Evolutionary conservation across 306 rosid genomes (phyloP).

Genomic region (Cajanus cajan): DNA sequence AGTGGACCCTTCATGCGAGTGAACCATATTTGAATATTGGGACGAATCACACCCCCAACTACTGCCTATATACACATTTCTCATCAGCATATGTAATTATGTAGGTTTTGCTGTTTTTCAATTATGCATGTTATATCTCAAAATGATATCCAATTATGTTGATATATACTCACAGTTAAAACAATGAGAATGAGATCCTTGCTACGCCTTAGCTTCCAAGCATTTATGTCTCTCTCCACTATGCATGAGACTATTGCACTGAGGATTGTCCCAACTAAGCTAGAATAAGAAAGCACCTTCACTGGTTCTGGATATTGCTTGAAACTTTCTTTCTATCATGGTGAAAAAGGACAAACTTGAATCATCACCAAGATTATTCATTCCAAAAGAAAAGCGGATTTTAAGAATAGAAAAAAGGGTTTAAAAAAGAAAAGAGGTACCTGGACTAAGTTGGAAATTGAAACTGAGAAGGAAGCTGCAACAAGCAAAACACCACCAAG

Average conservation of each 20-base stretch:
- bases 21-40: slow-evolving; percentile 40
- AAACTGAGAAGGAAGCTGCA: slow-evolving; percentile 55
- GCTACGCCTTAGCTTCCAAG: slow-evolving; percentile 37
- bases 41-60: slow-evolving; percentile 48
- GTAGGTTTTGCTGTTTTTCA: not conserved
- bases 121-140: not conserved
- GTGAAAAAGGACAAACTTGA: not conserved
- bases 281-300: slow-evolving; percentile 37
- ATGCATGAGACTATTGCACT: slow-evolving; percentile 33
- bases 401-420: not conserved
- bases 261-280: slow-evolving; percentile 38
- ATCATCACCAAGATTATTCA: not conserved
- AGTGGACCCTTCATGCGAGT: slow-evolving; percentile 37
- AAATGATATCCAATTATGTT: not conserved
- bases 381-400: not conserved
- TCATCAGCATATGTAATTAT: not conserved
- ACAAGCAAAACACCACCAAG: slow-evolving; percentile 72
- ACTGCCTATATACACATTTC: slow-evolving; percentile 24
- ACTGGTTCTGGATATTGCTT: slow-evolving; percentile 40
- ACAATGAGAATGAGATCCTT: slow-evolving; percentile 42
- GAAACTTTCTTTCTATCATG: slow-evolving; percentile 33
- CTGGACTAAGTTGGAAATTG: slow-evolving; percentile 62
- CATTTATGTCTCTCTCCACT: slow-evolving; percentile 35
- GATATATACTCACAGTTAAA: slow-evolving; percentile 27
- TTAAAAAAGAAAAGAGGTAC: not conserved